Evolutionary conservation across 441 rosid genomes (phyloP).

Genomic region (Mallotus repandus): DNA sequence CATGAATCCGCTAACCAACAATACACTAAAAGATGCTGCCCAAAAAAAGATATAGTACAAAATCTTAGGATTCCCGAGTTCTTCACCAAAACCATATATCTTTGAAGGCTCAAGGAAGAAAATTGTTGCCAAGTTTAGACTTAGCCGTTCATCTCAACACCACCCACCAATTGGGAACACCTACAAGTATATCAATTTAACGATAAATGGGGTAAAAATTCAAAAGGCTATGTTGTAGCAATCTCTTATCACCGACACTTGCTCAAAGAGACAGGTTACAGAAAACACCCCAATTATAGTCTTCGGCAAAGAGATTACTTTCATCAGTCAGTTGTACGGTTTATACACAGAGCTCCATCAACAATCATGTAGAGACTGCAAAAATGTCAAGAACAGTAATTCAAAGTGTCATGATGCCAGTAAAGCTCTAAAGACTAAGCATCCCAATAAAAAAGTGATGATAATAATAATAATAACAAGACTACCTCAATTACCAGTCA

Average conservation of each 20-base stretch:
- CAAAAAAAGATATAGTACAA: slow-evolving; percentile 26
- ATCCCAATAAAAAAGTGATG: not conserved
- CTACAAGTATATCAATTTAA: slow-evolving; percentile 12
- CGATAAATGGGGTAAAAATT: not conserved
- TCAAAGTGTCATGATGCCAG: not conserved
- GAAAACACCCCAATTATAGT: slow-evolving; percentile 4
- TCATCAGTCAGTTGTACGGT: slow-evolving; percentile 22
- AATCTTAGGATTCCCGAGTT: slow-evolving; percentile 22
- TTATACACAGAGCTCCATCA: slow-evolving; percentile 19
- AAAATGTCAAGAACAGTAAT: slow-evolving; percentile 11
- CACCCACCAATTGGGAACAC: not conserved
- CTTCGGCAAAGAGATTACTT: slow-evolving; percentile 7
- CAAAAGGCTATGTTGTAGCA: not conserved
- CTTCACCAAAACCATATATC: slow-evolving; percentile 29
- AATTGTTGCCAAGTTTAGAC: slow-evolving; percentile 18
- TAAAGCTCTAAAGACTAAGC: not conserved
- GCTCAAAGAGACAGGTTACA: slow-evolving; percentile 13
- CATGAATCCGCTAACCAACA: no score
- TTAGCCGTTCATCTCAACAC: slow-evolving; percentile 17
- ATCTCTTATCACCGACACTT: slow-evolving; percentile 9
- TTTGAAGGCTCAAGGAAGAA: slow-evolving; percentile 25
- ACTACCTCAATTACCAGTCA: slow-evolving; percentile 14
- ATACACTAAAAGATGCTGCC: slow-evolving; percentile 16
- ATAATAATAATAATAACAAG: not conserved
- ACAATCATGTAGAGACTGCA: slow-evolving; percentile 28